Percentiles rank a stretch among this genome's conserved stretches.
Evolutionary conservation across 2,329 filamentous ascomycete genomes (phyloP).

Genomic region (Aspergillus hortae): DNA sequence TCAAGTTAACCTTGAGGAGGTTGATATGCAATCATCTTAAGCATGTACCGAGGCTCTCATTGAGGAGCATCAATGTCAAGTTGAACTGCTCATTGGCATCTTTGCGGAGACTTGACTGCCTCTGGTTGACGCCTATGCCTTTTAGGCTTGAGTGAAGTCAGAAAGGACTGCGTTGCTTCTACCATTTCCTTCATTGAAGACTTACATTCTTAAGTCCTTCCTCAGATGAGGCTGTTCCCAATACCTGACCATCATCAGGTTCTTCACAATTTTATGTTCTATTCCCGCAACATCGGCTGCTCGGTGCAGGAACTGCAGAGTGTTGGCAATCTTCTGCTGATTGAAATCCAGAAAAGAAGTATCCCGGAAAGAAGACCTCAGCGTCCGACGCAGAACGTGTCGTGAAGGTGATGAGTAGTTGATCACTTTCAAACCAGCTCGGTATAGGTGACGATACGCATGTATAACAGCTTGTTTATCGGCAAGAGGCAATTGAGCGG

Average conservation of each 20-base stretch:
- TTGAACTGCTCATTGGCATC: slow-evolving; percentile 41
- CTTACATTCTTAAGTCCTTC: slow-evolving; percentile 32
- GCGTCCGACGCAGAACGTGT: slow-evolving; percentile 47
- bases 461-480: slow-evolving; percentile 38
- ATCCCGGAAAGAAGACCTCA: slow-evolving; percentile 42
- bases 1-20: too few relatives aligned
- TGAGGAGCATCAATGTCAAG: slow-evolving; percentile 44
- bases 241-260: slow-evolving; percentile 41
- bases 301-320: slow-evolving; percentile 43
- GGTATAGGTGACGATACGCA: slow-evolving; percentile 58
- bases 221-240: slow-evolving; percentile 36
- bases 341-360: slow-evolving; percentile 35
- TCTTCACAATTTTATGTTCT: slow-evolving; percentile 48
- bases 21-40: slow-evolving; percentile 20
- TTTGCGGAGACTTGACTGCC: slow-evolving; percentile 28
- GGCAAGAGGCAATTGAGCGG: slow-evolving; percentile 9
- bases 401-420: slow-evolving; percentile 57
- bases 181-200: slow-evolving; percentile 1
- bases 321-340: slow-evolving; percentile 40
- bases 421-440: slow-evolving; percentile 51
- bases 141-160: slow-evolving; percentile 25
- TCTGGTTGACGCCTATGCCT: slow-evolving; percentile 24
- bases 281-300: slow-evolving; percentile 38
- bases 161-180: neutral
- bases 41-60: slow-evolving; percentile 47